Percentiles rank a stretch among this genome's conserved stretches.
These are phyloP conservation scores for Tylopilus orsonianus DNA, from an alignment of 1,284 basidiomycete species.

Conservation along the genomic window DNA sequence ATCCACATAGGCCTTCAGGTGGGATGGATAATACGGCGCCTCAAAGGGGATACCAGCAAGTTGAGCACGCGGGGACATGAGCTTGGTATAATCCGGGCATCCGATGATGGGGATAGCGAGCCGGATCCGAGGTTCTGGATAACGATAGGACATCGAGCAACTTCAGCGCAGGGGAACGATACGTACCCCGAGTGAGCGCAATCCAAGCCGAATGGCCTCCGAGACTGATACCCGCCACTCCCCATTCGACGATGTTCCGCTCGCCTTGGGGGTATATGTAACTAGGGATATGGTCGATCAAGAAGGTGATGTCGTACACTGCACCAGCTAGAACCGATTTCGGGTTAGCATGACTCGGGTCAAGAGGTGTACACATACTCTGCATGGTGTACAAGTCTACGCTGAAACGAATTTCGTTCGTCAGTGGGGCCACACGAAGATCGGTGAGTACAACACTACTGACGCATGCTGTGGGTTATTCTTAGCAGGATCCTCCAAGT, in stretches of 20 bases:
- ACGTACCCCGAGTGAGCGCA: conserved; percentile 57
- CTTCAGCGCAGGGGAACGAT: background rate
- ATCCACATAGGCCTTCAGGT: conserved; percentile 49
- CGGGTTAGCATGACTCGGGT: conserved; percentile 7
- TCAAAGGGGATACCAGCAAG: conserved; percentile 42
- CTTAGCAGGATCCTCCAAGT: conserved; percentile 36
- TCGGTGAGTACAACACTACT: conserved; percentile 30
- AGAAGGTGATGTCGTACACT: conserved; percentile 71
- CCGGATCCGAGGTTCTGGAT: conserved; percentile 64
- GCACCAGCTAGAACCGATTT: conserved; percentile 57
- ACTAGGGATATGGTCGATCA: conserved; percentile 79
- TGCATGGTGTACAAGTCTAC: conserved; percentile 77
- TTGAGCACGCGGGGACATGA: conserved; percentile 62
- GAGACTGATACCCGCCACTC: conserved; percentile 69
- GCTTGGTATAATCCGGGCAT: conserved; percentile 70
- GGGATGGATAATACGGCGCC: conserved; percentile 59
- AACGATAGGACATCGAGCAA: background rate
- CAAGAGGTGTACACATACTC: conserved; percentile 38
- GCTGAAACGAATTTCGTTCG: conserved; percentile 36
- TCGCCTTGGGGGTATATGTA: conserved; percentile 78
- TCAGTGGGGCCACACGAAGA: conserved; percentile 5
- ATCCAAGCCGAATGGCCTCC: conserved; percentile 83
- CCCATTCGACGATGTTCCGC: conserved; percentile 65
- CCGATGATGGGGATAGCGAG: conserved; percentile 79
- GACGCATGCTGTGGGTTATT: conserved; percentile 68